Evolutionary conservation across 768 basidiomycete genomes (phyloP).

Genomic region (Agrocybe pediades): DNA sequence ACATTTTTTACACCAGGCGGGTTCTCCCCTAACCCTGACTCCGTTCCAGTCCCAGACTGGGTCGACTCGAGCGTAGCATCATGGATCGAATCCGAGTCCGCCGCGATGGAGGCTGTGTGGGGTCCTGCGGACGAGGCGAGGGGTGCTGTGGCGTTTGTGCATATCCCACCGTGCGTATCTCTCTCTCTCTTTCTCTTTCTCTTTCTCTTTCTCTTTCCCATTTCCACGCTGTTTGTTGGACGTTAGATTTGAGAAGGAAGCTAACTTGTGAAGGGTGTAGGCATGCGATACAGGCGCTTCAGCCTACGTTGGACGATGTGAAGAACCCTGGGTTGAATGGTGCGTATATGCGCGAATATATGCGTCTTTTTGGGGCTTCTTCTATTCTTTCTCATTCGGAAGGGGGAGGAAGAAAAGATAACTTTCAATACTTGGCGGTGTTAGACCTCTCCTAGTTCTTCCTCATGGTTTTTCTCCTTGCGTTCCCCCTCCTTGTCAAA

Average conservation of each 20-base stretch:
- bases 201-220: neutral
- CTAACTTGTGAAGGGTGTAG: constrained; percentile 16
- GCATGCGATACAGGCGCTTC: constrained; percentile 38
- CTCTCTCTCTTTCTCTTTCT: neutral
- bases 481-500: too few relatives aligned
- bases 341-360: too few relatives aligned
- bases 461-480: neutral
- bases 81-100: constrained; percentile 61
- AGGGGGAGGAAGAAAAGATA: too few relatives aligned
- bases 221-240: too few relatives aligned
- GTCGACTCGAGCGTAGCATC: constrained; percentile 62
- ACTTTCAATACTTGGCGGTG: constrained; percentile 1
- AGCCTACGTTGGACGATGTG: constrained; percentile 31
- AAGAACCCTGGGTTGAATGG: constrained; percentile 48
- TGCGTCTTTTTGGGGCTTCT: too few relatives aligned
- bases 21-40: constrained; percentile 42
- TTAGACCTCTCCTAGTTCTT: neutral
- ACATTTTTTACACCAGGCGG: constrained; percentile 45
- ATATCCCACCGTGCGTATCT: constrained; percentile 66
- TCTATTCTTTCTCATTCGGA: too few relatives aligned
- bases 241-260: too few relatives aligned
- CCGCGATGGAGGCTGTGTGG: constrained; percentile 58
- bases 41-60: constrained; percentile 51
- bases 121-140: constrained; percentile 51
- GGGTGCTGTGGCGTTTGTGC: constrained; percentile 69